phyloP scores from a whole-genome alignment of 305 asterid genomes.

The Ajuga reptans region DNA sequence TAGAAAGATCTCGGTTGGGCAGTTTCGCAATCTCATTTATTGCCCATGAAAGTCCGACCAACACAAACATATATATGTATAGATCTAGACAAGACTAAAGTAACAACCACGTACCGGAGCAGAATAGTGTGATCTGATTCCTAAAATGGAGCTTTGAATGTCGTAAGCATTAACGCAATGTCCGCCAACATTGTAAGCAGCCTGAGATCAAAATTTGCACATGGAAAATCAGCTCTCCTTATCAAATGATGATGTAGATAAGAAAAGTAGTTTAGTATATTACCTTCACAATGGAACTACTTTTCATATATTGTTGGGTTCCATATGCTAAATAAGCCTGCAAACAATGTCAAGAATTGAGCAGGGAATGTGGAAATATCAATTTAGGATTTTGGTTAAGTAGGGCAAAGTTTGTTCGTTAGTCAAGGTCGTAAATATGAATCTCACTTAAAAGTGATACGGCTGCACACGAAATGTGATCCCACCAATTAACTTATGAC shows the following conservation, averaged over 20 bases:
- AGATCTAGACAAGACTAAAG: constrained; percentile 7
- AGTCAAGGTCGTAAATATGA: background rate
- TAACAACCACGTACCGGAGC: constrained; percentile 49
- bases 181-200: constrained; percentile 84
- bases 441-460: background rate
- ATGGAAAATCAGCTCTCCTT: background rate
- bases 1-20: background rate
- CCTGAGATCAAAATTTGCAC: constrained; percentile 36
- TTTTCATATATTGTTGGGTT: constrained; percentile 58
- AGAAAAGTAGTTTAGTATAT: background rate
- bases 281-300: constrained; percentile 22
- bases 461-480: background rate
- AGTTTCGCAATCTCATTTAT: background rate
- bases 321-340: constrained; percentile 93
- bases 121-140: constrained; percentile 68
- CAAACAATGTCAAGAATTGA: constrained; percentile 5
- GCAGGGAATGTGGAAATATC: background rate
- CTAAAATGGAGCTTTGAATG: constrained; percentile 70
- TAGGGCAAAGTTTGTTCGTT: background rate
- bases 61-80: no score
- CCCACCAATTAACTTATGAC: background rate
- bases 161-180: constrained; percentile 68
- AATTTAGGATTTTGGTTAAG: background rate
- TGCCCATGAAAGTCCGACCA: background rate
- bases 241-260: background rate